Percentiles rank a stretch among this genome's conserved stretches.
Evolutionary conservation across 805 yeast genomes (phyloP).

Genomic region (Candida golubevii): DNA sequence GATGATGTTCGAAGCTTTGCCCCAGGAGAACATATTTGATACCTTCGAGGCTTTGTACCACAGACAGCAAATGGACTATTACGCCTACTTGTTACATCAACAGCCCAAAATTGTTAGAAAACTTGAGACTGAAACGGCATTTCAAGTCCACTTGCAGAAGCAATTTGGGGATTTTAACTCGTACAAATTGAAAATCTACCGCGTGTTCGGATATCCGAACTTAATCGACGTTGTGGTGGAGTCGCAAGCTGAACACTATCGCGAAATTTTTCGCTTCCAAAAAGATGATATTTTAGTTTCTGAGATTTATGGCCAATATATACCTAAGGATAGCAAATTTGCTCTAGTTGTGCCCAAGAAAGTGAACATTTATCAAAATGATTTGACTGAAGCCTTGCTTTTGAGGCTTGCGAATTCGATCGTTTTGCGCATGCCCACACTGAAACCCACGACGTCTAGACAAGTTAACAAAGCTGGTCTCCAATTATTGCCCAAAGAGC

Average conservation of each 20-base stretch:
- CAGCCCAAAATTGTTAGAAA: conserved; percentile 31
- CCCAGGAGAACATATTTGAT: background rate
- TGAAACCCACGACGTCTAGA: no score
- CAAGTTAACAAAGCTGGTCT: no score
- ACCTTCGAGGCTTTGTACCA: conserved; percentile 13
- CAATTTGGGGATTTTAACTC: conserved; percentile 29
- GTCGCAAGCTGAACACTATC: conserved; percentile 27
- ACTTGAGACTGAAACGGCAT: conserved; percentile 31
- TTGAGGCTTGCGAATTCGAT: conserved; percentile 5
- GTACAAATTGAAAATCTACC: conserved; percentile 27
- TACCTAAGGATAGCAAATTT: conserved; percentile 24
- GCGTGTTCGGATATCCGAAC: conserved; percentile 8
- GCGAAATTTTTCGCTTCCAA: conserved; percentile 28
- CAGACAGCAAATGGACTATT: conserved; percentile 13
- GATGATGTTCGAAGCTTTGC: background rate
- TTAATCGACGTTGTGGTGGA: conserved; percentile 17
- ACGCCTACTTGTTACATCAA: conserved; percentile 8
- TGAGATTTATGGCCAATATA: conserved; percentile 32
- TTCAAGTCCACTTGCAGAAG: conserved; percentile 36
- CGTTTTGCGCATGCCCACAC: no score
- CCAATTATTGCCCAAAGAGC: no score
- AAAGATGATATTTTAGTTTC: conserved; percentile 27
- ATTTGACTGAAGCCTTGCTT: conserved; percentile 14
- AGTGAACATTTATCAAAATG: conserved; percentile 14
- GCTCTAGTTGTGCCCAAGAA: conserved; percentile 36